Conservation (phyloP, 371 early-diverging fungal species). For the Entomophthora muscae region DNA sequence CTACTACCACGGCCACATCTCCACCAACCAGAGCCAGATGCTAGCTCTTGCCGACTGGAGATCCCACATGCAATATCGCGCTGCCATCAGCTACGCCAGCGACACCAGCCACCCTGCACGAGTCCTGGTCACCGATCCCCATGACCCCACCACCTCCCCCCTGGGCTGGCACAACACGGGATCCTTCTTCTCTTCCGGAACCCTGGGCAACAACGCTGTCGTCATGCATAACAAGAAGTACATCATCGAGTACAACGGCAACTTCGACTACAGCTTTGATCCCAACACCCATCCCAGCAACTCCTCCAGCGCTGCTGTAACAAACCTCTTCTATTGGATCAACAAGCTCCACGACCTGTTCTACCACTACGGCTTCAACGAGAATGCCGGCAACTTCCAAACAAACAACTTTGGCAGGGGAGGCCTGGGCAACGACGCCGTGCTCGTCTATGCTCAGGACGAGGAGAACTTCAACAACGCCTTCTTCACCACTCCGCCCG, state of each 20-base stretch:
- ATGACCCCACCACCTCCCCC: conserved; percentile 49
- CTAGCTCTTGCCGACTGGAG: no score
- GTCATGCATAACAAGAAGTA: conserved; percentile 43
- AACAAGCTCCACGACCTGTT: conserved; percentile 69
- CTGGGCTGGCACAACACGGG: conserved; percentile 49
- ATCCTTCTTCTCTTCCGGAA: conserved; percentile 46
- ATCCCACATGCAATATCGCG: no score
- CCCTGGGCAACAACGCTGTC: conserved; percentile 59
- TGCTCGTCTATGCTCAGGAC: conserved; percentile 91
- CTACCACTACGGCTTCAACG: conserved; percentile 82
- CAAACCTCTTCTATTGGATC: no score
- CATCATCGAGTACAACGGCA: conserved; percentile 44
- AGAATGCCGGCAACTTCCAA: no score
- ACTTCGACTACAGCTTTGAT: conserved; percentile 61
- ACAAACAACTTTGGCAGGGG: conserved; percentile 70
- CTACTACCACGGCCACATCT: no score
- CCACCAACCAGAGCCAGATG: no score
- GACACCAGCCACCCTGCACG: no score
- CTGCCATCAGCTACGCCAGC: no score
- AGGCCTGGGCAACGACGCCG: conserved; percentile 61
- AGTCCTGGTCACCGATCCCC: conserved; percentile 54
- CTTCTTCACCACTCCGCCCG: no score
- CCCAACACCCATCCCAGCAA: conserved; percentile 38
- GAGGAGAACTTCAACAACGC: conserved; percentile 71
- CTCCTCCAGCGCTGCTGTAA: conserved; percentile 79